These are phyloP conservation scores for Oidiodendron maius DNA, from an alignment of 495 filamentous ascomycete genomes.

Conservation along the genomic window DNA sequence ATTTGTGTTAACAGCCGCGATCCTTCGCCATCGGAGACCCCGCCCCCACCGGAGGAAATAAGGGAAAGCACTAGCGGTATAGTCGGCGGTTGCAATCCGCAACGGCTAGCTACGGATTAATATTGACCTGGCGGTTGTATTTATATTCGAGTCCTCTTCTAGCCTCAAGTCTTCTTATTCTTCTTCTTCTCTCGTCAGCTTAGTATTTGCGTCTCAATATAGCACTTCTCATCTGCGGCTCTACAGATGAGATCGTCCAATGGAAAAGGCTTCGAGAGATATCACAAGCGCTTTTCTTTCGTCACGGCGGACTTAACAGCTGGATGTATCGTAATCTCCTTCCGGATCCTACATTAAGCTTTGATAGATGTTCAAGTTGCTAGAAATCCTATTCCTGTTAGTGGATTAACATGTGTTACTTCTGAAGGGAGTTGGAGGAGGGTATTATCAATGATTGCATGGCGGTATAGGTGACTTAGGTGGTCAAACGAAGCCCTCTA, in stretches of 20 bases:
- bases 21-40: too few species aligned
- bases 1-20: too few species aligned
- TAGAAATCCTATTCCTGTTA: background rate
- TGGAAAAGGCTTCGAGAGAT: background rate
- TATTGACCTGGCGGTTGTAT: too few species aligned
- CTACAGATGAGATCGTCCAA: background rate
- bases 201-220: too few species aligned
- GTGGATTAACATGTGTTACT: background rate
- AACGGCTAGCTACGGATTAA: too few species aligned
- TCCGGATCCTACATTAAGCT: background rate
- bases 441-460: background rate
- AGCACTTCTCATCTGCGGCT: too few species aligned
- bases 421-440: background rate
- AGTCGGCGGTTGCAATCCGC: too few species aligned
- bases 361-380: background rate
- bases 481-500: background rate
- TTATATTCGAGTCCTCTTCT: too few species aligned
- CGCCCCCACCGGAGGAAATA: too few species aligned
- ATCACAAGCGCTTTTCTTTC: background rate
- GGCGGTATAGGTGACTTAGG: background rate
- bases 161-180: too few species aligned
- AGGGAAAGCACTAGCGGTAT: too few species aligned
- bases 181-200: too few species aligned
- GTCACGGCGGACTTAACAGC: background rate
- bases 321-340: background rate